phyloP scores from a whole-genome alignment of 208 protist genomes.

The Acanthamoeba culbertsoni region DNA sequence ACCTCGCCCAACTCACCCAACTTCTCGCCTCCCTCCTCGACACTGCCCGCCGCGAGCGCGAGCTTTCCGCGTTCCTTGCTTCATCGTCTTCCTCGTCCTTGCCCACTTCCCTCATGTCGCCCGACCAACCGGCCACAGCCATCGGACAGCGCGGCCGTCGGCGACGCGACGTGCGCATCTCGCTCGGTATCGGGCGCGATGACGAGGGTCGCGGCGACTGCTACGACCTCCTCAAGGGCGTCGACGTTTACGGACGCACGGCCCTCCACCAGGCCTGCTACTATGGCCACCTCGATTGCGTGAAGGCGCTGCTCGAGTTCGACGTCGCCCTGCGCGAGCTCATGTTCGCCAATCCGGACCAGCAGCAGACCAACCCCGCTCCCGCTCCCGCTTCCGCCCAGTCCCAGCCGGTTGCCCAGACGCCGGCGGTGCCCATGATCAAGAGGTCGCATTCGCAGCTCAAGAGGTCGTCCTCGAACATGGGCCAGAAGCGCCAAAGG shows the following conservation, averaged over 20 bases:
- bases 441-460: neutral
- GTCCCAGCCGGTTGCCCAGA: neutral
- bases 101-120: too few relatives aligned
- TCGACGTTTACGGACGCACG: slow-evolving; percentile 1
- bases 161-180: neutral
- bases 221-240: slow-evolving; percentile 33
- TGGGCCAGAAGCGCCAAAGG: neutral
- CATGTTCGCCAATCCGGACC: neutral
- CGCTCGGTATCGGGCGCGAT: neutral
- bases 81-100: neutral
- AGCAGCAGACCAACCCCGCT: too few relatives aligned
- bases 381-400: too few relatives aligned
- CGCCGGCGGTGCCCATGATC: neutral
- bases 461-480: neutral
- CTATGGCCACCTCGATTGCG: neutral
- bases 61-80: neutral
- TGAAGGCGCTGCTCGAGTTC: slow-evolving; percentile 23
- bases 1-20: neutral
- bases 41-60: neutral
- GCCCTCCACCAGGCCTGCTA: slow-evolving; percentile 35
- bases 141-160: neutral
- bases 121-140: neutral
- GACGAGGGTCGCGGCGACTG: slow-evolving; percentile 26
- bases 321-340: neutral
- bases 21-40: neutral